These are phyloP conservation scores for Tothia fuscella DNA, from an alignment of 2,329 filamentous ascomycete genomes.

Conservation along the genomic window DNA sequence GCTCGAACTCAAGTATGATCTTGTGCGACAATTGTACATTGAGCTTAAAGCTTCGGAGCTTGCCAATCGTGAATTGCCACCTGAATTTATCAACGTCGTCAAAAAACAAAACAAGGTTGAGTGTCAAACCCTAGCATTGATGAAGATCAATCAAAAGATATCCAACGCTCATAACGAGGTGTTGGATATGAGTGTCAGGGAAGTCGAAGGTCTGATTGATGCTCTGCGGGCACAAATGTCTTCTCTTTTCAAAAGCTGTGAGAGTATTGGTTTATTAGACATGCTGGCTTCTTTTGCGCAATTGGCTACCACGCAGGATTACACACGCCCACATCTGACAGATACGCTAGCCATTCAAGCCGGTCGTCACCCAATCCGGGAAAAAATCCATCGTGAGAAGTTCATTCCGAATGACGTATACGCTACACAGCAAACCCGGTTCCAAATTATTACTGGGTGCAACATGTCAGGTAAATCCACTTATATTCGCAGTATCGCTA, in stretches of 20 bases:
- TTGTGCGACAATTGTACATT: constrained; percentile 68
- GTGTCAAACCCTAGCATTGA: constrained; percentile 73
- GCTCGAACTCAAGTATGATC: constrained; percentile 64
- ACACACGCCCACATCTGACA: constrained; percentile 53
- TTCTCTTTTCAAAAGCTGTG: constrained; percentile 69
- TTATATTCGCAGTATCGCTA: constrained; percentile 74
- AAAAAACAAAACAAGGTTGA: constrained; percentile 65
- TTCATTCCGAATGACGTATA: constrained; percentile 89
- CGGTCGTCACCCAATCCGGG: constrained; percentile 67
- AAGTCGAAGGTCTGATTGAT: constrained; percentile 59
- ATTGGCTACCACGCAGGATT: constrained; percentile 3
- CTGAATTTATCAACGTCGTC: constrained; percentile 65
- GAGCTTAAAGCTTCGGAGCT: constrained; percentile 52
- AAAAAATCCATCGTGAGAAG: constrained; percentile 54
- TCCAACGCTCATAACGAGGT: constrained; percentile 75
- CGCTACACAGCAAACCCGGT: constrained; percentile 64
- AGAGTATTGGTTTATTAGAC: constrained; percentile 76
- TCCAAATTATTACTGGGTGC: constrained; percentile 83
- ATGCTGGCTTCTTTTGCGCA: constrained; percentile 41
- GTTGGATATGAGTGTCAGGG: constrained; percentile 52
- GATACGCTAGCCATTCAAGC: constrained; percentile 59
- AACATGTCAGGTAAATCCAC: constrained; percentile 99
- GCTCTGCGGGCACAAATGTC: constrained; percentile 62
- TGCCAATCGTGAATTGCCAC: constrained; percentile 47
- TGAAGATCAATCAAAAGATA: constrained; percentile 66